Percentiles rank a stretch among this genome's conserved stretches.
These are phyloP conservation scores for Paradendryphiella salina DNA, from an alignment of 2,329 filamentous ascomycete genomes.

Conservation along the genomic window DNA sequence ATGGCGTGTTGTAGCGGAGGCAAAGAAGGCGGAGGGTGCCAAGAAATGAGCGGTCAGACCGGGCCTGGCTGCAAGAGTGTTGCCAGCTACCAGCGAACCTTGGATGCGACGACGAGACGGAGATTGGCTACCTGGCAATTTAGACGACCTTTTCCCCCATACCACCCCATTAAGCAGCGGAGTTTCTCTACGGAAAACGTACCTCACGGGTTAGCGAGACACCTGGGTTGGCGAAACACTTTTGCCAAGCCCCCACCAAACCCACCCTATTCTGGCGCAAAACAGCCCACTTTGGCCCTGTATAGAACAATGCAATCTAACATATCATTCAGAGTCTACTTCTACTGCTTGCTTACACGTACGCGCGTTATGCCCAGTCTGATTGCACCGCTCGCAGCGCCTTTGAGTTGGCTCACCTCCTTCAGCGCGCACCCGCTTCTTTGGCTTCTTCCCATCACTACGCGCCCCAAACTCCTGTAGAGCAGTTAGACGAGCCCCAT, in stretches of 20 bases:
- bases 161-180: neutral
- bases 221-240: no score
- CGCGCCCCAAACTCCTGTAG: slow-evolving; percentile 13
- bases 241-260: no score
- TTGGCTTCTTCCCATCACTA: neutral
- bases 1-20: slow-evolving; percentile 38
- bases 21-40: slow-evolving; percentile 34
- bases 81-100: neutral
- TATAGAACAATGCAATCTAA: no score
- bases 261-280: no score
- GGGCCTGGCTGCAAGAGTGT: neutral
- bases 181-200: slow-evolving; percentile 1
- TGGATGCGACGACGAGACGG: slow-evolving; percentile 2
- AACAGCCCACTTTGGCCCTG: no score
- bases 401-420: neutral
- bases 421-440: slow-evolving; percentile 2
- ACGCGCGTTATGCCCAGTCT: neutral
- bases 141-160: neutral
- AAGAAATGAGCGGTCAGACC: slow-evolving; percentile 19
- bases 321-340: neutral
- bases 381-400: neutral
- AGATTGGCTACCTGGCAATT: neutral
- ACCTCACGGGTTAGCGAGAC: no score
- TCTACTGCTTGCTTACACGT: slow-evolving; percentile 1
- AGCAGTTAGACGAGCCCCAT: slow-evolving; percentile 8